A percentile compares a stretch with the other conserved stretches of the same genome.
These are phyloP conservation scores for Batrachochytrium dendrobatidis DNA, from an alignment of 371 early-diverging fungal genomes.

Conservation along the genomic window DNA sequence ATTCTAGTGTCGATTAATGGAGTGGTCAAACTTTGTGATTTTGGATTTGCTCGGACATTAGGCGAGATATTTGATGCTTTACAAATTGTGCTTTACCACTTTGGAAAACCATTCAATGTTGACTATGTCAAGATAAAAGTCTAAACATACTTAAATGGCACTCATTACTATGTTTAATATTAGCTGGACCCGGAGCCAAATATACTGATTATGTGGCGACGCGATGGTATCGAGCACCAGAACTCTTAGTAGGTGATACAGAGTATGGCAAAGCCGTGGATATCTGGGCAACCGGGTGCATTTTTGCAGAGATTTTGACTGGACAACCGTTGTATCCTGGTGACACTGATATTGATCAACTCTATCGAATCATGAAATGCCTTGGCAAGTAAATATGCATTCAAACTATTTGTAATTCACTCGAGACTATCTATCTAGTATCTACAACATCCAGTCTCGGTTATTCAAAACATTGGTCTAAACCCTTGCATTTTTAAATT, in stretches of 20 bases:
- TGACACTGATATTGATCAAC: constrained; percentile 49
- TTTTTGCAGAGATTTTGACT: constrained; percentile 60
- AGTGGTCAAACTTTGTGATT: constrained; percentile 62
- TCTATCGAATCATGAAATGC: constrained; percentile 43
- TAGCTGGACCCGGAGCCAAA: constrained; percentile 51
- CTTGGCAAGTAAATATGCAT: constrained; percentile 26
- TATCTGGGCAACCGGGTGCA: constrained; percentile 67
- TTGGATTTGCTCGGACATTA: constrained; percentile 59
- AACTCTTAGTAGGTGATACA: constrained; percentile 53
- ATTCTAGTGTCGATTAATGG: constrained; percentile 54
- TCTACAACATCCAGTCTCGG: no score
- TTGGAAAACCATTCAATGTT: no score
- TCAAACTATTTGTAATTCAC: no score
- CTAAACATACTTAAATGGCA: no score
- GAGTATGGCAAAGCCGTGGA: constrained; percentile 55
- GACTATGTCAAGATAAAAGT: no score
- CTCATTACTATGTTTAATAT: no score
- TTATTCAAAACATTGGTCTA: no score
- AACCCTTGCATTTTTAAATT: no score
- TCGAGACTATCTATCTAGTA: no score
- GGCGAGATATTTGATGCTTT: constrained; percentile 24
- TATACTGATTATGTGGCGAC: constrained; percentile 63
- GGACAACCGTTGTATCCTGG: constrained; percentile 52
- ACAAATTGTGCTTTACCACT: no score
- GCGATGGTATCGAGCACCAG: constrained; percentile 70